Conservation (phyloP, 2,329 filamentous ascomycete species). For the Diatrype stigma region DNA sequence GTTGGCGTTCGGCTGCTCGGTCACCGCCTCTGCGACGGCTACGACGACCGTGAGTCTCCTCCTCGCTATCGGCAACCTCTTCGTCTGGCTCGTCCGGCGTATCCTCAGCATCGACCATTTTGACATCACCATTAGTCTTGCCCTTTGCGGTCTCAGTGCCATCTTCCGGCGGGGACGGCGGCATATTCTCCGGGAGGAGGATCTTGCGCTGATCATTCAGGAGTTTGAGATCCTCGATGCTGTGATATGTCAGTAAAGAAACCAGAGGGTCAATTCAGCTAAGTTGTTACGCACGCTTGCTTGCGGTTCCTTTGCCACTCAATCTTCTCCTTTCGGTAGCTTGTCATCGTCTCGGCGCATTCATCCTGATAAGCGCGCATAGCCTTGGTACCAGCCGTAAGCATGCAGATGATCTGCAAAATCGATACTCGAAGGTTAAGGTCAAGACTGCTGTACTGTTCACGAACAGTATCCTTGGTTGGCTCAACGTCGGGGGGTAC, state of each 20-base stretch:
- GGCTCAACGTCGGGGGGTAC: constrained; percentile 74
- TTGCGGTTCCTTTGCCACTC: constrained; percentile 79
- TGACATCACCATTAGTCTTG: constrained; percentile 53
- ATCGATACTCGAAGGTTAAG: constrained; percentile 77
- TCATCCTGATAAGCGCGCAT: constrained; percentile 87
- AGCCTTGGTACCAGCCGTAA: constrained; percentile 81
- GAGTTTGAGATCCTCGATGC: constrained; percentile 65
- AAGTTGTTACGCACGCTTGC: constrained; percentile 47
- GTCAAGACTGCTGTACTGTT: constrained; percentile 71
- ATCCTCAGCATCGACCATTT: constrained; percentile 62
- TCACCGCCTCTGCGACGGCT: constrained; percentile 61
- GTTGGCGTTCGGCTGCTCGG: constrained; percentile 66
- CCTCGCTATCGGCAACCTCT: constrained; percentile 65
- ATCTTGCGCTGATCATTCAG: constrained; percentile 72
- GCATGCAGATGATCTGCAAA: constrained; percentile 79
- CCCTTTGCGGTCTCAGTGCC: constrained; percentile 33
- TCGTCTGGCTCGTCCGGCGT: constrained; percentile 55
- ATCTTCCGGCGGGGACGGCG: constrained; percentile 52
- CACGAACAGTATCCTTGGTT: constrained; percentile 66
- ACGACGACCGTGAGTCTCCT: constrained; percentile 52
- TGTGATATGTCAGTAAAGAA: constrained; percentile 33
- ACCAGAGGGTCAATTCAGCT: neutral
- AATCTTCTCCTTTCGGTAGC: constrained; percentile 92
- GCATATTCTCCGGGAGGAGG: constrained; percentile 67
- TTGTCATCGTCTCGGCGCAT: constrained; percentile 90